Conservation (phyloP, 176 grass and related monocot genomes). For the Tillandsia leiboldiana region DNA sequence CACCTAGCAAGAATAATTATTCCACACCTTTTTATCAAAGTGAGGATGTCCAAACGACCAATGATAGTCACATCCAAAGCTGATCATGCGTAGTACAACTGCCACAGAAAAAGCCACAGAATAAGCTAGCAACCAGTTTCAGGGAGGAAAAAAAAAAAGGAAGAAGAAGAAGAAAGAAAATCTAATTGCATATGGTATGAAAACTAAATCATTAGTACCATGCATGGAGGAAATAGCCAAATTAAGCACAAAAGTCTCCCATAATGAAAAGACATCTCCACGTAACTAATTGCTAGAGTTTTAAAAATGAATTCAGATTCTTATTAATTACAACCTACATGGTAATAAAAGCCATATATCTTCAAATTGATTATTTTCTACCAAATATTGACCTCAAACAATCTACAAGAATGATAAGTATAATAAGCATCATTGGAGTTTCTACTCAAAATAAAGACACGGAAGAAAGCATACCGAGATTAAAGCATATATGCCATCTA, state of each 20-base stretch:
- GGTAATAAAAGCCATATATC: background rate
- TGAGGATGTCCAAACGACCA: constrained; percentile 35
- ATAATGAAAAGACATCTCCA: background rate
- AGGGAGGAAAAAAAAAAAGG: background rate
- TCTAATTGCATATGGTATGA: too few species aligned
- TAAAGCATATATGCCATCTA: constrained; percentile 99
- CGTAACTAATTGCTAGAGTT: background rate
- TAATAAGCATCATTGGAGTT: background rate
- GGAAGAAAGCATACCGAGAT: constrained; percentile 56
- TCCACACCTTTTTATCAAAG: constrained; percentile 77
- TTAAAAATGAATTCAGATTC: background rate
- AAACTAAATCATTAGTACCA: background rate
- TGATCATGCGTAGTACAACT: constrained; percentile 88
- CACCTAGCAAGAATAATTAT: background rate
- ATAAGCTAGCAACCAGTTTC: constrained; percentile 5
- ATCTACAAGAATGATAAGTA: background rate
- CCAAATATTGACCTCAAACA: background rate
- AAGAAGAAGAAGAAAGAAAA: background rate
- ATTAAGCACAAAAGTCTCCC: background rate
- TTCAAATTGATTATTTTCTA: background rate
- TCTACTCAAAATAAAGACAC: constrained; percentile 4
- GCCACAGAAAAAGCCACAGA: constrained; percentile 1
- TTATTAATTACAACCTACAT: background rate
- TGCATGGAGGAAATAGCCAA: background rate
- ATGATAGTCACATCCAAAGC: constrained; percentile 93